A percentile compares a stretch with the other conserved stretches of the same genome.
Conservation (phyloP, 495 filamentous ascomycete genomes). For the Acidomyces sp. region DNA sequence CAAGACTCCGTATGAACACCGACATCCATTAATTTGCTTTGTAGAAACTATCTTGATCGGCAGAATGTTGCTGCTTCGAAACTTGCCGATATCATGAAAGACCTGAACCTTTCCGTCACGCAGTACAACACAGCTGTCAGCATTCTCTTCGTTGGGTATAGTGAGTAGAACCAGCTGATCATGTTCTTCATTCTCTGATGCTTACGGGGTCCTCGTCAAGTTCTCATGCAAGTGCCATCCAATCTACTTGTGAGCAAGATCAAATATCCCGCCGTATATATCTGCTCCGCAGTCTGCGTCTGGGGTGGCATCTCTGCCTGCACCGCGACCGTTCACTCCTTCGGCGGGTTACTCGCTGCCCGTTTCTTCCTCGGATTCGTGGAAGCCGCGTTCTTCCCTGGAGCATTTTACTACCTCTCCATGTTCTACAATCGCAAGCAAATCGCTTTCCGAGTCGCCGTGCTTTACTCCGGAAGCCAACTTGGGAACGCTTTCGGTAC, state of each 20-base stretch:
- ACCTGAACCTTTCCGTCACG: slow-evolving; percentile 7
- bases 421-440: slow-evolving; percentile 48
- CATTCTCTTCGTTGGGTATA: slow-evolving; percentile 15
- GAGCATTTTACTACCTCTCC: slow-evolving; percentile 39
- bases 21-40: not conserved
- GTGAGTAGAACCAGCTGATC: not conserved
- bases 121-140: slow-evolving; percentile 15
- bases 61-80: slow-evolving; percentile 13
- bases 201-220: not conserved
- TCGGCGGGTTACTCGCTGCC: slow-evolving; percentile 39
- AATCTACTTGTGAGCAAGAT: slow-evolving; percentile 23
- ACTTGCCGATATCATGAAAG: slow-evolving; percentile 9
- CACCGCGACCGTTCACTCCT: slow-evolving; percentile 34
- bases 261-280: slow-evolving; percentile 27
- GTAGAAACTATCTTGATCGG: slow-evolving; percentile 15
- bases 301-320: slow-evolving; percentile 12
- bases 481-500: slow-evolving; percentile 30
- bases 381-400: slow-evolving; percentile 25
- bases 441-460: slow-evolving; percentile 43
- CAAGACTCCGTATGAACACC: not conserved
- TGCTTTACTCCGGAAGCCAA: slow-evolving; percentile 30
- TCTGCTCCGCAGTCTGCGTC: slow-evolving; percentile 33
- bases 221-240: slow-evolving; percentile 11
- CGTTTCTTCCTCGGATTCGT: slow-evolving; percentile 33
- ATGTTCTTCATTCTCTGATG: not conserved